Percentiles rank a stretch among this genome's conserved stretches.
Conservation (phyloP, 1,284 basidiomycete genomes). For the Tilletia indica region DNA sequence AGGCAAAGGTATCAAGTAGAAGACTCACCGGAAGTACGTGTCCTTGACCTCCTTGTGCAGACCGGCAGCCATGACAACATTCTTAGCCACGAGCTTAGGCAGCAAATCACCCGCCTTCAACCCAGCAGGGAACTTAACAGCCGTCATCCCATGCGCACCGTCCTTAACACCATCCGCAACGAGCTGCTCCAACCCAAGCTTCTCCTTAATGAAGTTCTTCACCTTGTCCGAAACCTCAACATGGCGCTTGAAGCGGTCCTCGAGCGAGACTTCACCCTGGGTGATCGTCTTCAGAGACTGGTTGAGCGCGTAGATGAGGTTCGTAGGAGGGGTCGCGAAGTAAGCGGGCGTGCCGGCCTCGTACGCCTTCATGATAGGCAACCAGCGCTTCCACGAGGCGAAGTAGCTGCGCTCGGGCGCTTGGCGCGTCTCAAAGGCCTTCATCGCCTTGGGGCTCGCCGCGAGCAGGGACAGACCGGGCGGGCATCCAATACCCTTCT, state of each 20-base stretch:
- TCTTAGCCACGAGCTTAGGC: constrained; percentile 64
- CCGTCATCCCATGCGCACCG: constrained; percentile 55
- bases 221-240: constrained; percentile 70
- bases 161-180: constrained; percentile 49
- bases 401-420: constrained; percentile 78
- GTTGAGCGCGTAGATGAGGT: constrained; percentile 87
- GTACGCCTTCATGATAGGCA: constrained; percentile 56
- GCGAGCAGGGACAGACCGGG: constrained; percentile 86
- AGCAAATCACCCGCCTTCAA: constrained; percentile 45
- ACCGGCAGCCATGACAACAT: constrained; percentile 83
- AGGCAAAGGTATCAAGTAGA: not conserved
- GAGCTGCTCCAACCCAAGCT: constrained; percentile 66
- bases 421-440: constrained; percentile 71
- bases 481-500: constrained; percentile 94
- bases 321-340: constrained; percentile 67
- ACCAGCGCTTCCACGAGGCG: constrained; percentile 62
- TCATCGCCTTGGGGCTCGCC: constrained; percentile 76
- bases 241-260: constrained; percentile 78
- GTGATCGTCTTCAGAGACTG: constrained; percentile 75
- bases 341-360: constrained; percentile 50
- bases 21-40: constrained; percentile 57
- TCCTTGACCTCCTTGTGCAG: constrained; percentile 84
- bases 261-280: constrained; percentile 63
- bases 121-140: constrained; percentile 51
- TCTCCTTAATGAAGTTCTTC: constrained; percentile 66